phyloP scores from a whole-genome alignment of 2,329 filamentous ascomycete species.

The Epichloe brachyelytri region DNA sequence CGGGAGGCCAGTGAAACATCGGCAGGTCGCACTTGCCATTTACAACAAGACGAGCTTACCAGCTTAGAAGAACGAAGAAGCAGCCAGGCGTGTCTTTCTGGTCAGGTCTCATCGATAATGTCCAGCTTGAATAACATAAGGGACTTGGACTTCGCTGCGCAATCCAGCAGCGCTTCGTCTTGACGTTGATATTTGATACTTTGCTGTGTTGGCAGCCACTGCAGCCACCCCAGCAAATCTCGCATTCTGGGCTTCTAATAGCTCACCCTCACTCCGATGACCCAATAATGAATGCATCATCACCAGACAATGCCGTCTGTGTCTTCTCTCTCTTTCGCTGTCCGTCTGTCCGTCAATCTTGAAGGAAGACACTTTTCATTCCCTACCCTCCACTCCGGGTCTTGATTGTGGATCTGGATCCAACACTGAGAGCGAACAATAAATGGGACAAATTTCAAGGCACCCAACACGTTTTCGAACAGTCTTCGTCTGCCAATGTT shows the following conservation, averaged over 20 bases:
- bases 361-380: no score
- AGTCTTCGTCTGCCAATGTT: neutral
- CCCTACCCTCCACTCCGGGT: no score
- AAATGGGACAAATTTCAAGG: neutral
- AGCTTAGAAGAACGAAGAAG: neutral
- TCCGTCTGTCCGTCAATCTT: neutral
- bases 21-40: neutral
- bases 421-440: neutral
- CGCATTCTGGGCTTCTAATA: neutral
- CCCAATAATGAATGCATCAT: neutral
- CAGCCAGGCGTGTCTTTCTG: neutral
- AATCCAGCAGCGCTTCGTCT: neutral
- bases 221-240: neutral
- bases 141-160: no score
- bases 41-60: neutral
- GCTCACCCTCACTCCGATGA: neutral
- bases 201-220: constrained; percentile 1
- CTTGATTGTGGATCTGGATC: no score
- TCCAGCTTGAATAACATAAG: no score
- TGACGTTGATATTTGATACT: neutral
- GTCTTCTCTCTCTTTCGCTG: neutral
- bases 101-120: no score
- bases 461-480: neutral
- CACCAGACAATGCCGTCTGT: neutral
- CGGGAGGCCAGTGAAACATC: neutral